A percentile compares a stretch with the other conserved stretches of the same genome.
Conservation (phyloP, 768 basidiomycete genomes). For the Mrakia frigida region DNA sequence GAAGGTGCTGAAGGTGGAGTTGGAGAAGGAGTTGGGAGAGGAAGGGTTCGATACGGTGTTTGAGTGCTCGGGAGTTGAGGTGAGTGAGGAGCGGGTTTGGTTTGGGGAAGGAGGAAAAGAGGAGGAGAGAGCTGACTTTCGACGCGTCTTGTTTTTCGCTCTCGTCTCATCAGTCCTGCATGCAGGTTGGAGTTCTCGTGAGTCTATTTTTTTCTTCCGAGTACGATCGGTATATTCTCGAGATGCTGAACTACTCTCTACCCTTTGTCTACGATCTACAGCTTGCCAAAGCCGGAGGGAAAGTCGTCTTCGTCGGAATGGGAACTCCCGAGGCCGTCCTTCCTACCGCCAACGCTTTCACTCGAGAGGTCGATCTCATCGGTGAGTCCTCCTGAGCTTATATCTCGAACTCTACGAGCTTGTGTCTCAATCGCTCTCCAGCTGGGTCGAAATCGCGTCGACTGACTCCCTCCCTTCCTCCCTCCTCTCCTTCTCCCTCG, state of each 20-base stretch:
- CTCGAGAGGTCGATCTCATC: conserved; percentile 82
- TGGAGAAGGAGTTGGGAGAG: conserved; percentile 51
- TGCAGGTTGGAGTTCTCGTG: conserved; percentile 70
- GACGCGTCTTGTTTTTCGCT: not conserved
- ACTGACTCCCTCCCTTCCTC: not conserved
- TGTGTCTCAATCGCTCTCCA: too few relatives aligned
- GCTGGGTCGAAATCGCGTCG: too few relatives aligned
- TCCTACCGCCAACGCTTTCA: conserved; percentile 69
- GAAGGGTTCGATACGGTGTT: conserved; percentile 90
- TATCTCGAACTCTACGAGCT: too few relatives aligned
- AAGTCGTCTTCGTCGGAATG: conserved; percentile 94
- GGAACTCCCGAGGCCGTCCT: conserved; percentile 74
- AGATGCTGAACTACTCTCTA: too few relatives aligned
- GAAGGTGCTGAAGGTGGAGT: conserved; percentile 46
- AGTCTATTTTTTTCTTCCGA: too few relatives aligned
- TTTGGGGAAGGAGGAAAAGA: not conserved
- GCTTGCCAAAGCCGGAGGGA: conserved; percentile 74
- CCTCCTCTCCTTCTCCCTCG: not conserved
- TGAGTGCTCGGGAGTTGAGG: conserved; percentile 91
- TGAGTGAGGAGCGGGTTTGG: conserved; percentile 57
- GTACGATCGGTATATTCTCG: too few relatives aligned
- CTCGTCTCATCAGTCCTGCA: conserved; percentile 25
- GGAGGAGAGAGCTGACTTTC: not conserved
- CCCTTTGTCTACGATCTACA: too few relatives aligned
- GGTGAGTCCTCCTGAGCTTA: conserved; percentile 46